Conservation (phyloP, 176 grass and related monocot species). For the sorghum (Sorghum bicolor) region DNA sequence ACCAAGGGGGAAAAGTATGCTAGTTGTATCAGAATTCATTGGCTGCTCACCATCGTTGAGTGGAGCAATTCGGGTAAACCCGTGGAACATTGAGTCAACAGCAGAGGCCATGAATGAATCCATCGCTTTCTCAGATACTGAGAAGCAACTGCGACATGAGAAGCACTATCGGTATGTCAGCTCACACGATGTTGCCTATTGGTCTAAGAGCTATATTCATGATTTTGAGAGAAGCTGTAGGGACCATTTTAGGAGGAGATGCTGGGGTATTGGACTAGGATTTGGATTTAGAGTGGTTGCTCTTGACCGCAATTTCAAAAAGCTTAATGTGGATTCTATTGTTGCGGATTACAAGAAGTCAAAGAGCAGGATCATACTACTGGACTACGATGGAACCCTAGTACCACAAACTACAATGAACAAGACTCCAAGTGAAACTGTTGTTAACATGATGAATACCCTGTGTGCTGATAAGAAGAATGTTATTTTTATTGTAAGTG, state of each 20-base stretch:
- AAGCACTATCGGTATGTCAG: conserved; percentile 46
- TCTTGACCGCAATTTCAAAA: conserved; percentile 53
- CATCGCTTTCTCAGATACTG: conserved; percentile 42
- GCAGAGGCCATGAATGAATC: conserved; percentile 52
- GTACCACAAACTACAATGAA: conserved; percentile 44
- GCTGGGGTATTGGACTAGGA: conserved; percentile 47
- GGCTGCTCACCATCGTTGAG: conserved; percentile 52
- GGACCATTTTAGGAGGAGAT: conserved; percentile 56
- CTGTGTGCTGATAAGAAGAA: conserved; percentile 44
- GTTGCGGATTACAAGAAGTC: conserved; percentile 50
- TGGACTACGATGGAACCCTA: conserved; percentile 52
- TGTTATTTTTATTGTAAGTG: conserved; percentile 51
- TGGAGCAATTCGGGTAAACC: conserved; percentile 45
- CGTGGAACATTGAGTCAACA: conserved; percentile 45
- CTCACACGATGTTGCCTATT: conserved; percentile 47
- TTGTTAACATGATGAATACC: conserved; percentile 50
- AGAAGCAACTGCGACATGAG: conserved; percentile 50
- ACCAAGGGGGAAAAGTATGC: conserved; percentile 31
- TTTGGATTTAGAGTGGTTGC: conserved; percentile 62
- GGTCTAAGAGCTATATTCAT: conserved; percentile 49
- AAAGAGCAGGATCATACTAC: conserved; percentile 46
- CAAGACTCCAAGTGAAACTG: conserved; percentile 36
- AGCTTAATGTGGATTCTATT: conserved; percentile 50
- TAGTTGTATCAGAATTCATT: conserved; percentile 53
- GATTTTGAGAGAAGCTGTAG: conserved; percentile 45